These are phyloP conservation scores for Chernovozyma sophiae-reginae DNA, from an alignment of 1,139 yeast species.

Conservation along the genomic window DNA sequence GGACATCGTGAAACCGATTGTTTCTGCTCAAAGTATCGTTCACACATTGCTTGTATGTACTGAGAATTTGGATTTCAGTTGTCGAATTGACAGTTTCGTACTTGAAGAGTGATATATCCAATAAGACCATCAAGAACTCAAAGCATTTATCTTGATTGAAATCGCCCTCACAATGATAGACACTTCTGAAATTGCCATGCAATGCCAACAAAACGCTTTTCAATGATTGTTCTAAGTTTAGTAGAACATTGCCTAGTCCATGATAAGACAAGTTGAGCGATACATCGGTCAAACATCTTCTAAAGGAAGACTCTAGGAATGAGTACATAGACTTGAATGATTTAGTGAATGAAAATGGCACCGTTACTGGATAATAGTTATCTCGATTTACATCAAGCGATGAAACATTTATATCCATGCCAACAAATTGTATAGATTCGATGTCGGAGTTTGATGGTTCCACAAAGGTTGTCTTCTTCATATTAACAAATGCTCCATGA, in stretches of 20 bases:
- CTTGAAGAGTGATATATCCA: slow-evolving; percentile 4
- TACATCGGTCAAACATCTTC: not conserved
- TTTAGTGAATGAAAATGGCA: not conserved
- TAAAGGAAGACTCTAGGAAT: not conserved
- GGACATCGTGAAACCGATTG: not conserved
- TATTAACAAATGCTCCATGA: slow-evolving; percentile 61
- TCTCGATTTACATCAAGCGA: not conserved
- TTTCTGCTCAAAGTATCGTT: not conserved
- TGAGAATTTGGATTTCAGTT: not conserved
- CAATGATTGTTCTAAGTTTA: not conserved
- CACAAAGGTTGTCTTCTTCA: slow-evolving; percentile 44
- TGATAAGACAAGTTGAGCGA: not conserved
- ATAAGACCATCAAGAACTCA: slow-evolving; percentile 6
- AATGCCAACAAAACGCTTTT: not conserved
- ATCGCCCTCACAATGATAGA: not conserved
- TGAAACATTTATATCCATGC: not conserved
- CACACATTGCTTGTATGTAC: not conserved
- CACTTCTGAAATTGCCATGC: not conserved
- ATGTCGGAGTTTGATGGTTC: not conserved
- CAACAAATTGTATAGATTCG: slow-evolving; percentile 1
- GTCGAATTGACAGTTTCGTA: slow-evolving; percentile 7
- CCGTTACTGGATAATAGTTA: not conserved
- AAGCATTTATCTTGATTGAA: slow-evolving; percentile 4
- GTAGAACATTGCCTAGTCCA: not conserved
- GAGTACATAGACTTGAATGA: not conserved